phyloP scores from a whole-genome alignment of 148 eudicot species.

The Heliamphora exappendiculata region DNA sequence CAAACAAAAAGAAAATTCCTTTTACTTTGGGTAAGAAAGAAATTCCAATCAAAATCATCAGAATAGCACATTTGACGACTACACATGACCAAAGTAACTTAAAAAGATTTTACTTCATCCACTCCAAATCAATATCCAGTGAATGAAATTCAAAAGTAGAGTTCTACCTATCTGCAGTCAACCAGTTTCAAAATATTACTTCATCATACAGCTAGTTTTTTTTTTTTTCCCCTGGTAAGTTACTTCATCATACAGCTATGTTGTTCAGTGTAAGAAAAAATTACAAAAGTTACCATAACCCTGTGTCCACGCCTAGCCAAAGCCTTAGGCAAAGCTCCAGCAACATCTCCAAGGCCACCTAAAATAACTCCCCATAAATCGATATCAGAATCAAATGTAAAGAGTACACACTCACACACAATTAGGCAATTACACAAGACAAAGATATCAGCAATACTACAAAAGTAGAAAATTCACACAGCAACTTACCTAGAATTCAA shows the following conservation, averaged over 20 bases:
- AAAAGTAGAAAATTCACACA: not conserved
- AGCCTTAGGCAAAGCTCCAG: slow-evolving; percentile 97
- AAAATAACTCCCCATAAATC: slow-evolving; percentile 23
- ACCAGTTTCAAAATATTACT: not conserved
- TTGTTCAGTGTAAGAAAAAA: not conserved
- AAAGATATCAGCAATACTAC: not conserved
- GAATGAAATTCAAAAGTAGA: not conserved
- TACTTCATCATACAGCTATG: not conserved
- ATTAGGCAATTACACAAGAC: not conserved
- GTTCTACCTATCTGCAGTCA: not conserved
- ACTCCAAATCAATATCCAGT: not conserved
- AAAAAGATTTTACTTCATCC: not conserved
- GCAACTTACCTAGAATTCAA: no score
- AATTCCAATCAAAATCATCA: not conserved
- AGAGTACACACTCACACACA: not conserved
- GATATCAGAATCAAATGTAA: slow-evolving; percentile 5
- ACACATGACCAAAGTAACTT: not conserved
- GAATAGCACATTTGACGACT: no score
- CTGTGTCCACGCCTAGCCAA: slow-evolving; percentile 97
- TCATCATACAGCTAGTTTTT: not conserved
- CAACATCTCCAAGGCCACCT: slow-evolving; percentile 99
- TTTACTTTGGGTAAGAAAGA: not conserved
- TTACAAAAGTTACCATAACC: slow-evolving; percentile 74
- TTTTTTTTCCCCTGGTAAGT: not conserved
- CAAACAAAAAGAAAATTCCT: not conserved